These are phyloP conservation scores for Coccomyxa sp. DNA, from an alignment of 139 green algal species.

Conservation along the genomic window DNA sequence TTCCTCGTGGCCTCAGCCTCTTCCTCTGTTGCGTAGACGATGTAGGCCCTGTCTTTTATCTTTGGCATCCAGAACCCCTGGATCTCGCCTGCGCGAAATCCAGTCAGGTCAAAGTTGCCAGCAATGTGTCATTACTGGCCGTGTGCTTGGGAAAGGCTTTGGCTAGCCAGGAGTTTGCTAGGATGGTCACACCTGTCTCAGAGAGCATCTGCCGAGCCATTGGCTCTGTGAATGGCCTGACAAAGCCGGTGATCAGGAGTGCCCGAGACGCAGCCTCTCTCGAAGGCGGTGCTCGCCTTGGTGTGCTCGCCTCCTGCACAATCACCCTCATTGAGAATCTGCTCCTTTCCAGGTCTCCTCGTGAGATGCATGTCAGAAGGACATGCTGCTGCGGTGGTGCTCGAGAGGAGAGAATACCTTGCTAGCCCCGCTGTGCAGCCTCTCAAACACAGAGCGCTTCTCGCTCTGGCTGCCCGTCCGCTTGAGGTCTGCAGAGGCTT, in stretches of 20 bases:
- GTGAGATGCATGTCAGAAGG: background rate
- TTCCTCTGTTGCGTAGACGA: conserved; percentile 47
- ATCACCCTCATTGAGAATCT: background rate
- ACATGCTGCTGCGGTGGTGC: background rate
- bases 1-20: conserved; percentile 48
- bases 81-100: conserved; percentile 20
- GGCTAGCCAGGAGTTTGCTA: background rate
- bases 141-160: background rate
- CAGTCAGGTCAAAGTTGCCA: background rate
- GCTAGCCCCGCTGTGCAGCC: background rate
- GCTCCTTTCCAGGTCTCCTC: background rate
- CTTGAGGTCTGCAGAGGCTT: conserved; percentile 3
- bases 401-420: background rate
- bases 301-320: too few relatives aligned
- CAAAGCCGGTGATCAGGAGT: conserved; percentile 73
- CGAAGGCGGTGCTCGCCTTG: background rate
- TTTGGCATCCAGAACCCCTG: conserved; percentile 75
- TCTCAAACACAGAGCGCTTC: conserved; percentile 9
- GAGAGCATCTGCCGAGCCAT: conserved; percentile 40
- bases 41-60: conserved; percentile 76
- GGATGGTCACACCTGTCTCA: conserved; percentile 21
- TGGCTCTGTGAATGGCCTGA: conserved; percentile 70
- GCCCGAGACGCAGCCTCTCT: background rate
- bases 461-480: background rate
- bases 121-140: background rate